Evolutionary conservation across 1,139 yeast species (phyloP).

Genomic region (Keqinozyma sinolaborantium): DNA sequence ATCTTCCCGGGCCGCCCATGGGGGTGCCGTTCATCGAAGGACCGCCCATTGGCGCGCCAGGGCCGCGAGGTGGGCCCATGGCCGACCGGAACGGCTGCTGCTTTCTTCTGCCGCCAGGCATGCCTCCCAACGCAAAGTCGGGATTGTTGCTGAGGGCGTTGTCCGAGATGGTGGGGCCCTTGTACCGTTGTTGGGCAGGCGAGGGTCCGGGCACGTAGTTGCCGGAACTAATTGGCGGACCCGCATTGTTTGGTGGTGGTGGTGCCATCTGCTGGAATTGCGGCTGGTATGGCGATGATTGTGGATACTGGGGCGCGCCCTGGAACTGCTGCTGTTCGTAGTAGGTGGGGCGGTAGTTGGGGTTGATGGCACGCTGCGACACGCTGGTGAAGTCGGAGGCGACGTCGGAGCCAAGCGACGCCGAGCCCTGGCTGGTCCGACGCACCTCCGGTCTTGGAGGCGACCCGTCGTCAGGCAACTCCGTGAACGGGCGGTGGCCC

Average conservation of each 20-base stretch:
- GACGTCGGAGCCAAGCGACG: constrained; percentile 27
- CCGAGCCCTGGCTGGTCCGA: constrained; percentile 13
- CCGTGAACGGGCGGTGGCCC: constrained; percentile 48
- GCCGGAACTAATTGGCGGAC: constrained; percentile 4
- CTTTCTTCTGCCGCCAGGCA: constrained; percentile 21
- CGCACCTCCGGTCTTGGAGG: constrained; percentile 5
- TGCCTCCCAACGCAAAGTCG: constrained; percentile 41
- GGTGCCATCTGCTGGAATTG: constrained; percentile 8
- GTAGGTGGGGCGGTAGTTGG: constrained; percentile 34
- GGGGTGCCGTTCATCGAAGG: background rate
- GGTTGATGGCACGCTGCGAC: constrained; percentile 75
- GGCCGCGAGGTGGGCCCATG: background rate
- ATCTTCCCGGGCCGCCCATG: background rate
- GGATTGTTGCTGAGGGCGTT: constrained; percentile 49
- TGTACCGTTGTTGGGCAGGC: constrained; percentile 8
- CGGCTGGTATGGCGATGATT: constrained; percentile 13
- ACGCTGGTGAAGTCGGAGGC: constrained; percentile 76
- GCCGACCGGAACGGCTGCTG: constrained; percentile 14
- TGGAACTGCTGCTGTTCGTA: constrained; percentile 5
- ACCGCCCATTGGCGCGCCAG: background rate
- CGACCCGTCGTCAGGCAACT: constrained; percentile 31
- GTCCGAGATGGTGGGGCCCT: constrained; percentile 42
- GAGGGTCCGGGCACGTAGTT: constrained; percentile 5
- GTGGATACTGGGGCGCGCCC: constrained; percentile 15
- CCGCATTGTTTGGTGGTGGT: constrained; percentile 5